Evolutionary conservation across 352 stramenopile genomes (phyloP).

Genomic region (Elongisporangium prolatum): DNA sequence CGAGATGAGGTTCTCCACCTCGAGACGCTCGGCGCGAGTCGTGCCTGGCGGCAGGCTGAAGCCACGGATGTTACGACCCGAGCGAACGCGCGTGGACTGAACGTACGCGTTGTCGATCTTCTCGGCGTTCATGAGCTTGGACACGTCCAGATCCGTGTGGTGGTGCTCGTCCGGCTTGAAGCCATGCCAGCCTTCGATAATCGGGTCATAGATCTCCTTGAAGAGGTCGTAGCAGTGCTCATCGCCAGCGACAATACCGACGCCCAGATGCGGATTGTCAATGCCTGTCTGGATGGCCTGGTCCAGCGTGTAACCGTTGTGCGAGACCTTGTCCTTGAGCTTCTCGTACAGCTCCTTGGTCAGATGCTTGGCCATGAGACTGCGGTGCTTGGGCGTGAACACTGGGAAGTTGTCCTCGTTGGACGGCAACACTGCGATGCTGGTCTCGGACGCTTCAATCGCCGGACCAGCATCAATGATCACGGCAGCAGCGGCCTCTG

Average conservation of each 20-base stretch:
- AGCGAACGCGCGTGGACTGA: conserved; percentile 89
- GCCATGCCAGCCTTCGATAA: conserved; percentile 85
- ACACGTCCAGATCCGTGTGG: conserved; percentile 77
- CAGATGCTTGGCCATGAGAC: conserved; percentile 84
- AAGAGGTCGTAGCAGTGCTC: conserved; percentile 81
- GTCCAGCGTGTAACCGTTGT: conserved; percentile 82
- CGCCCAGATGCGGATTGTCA: conserved; percentile 74
- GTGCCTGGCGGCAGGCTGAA: conserved; percentile 86
- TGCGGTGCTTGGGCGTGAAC: conserved; percentile 81
- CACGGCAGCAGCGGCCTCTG: conserved; percentile 37
- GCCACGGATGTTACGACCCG: conserved; percentile 87
- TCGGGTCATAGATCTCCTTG: conserved; percentile 79
- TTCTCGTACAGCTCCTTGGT: conserved; percentile 77
- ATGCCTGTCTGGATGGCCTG: conserved; percentile 84
- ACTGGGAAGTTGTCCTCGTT: conserved; percentile 69
- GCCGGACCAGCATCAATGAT: conserved; percentile 57
- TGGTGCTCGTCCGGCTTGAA: conserved; percentile 81
- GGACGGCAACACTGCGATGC: conserved; percentile 52
- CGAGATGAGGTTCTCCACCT: conserved; percentile 83
- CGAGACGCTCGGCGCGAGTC: conserved; percentile 70
- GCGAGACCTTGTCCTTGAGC: conserved; percentile 66
- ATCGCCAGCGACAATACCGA: conserved; percentile 82
- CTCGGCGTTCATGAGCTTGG: conserved; percentile 64
- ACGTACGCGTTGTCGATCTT: conserved; percentile 84
- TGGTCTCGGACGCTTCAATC: conserved; percentile 29